phyloP scores from a whole-genome alignment of 1,284 basidiomycete genomes.

The Athelia psychrophila region DNA sequence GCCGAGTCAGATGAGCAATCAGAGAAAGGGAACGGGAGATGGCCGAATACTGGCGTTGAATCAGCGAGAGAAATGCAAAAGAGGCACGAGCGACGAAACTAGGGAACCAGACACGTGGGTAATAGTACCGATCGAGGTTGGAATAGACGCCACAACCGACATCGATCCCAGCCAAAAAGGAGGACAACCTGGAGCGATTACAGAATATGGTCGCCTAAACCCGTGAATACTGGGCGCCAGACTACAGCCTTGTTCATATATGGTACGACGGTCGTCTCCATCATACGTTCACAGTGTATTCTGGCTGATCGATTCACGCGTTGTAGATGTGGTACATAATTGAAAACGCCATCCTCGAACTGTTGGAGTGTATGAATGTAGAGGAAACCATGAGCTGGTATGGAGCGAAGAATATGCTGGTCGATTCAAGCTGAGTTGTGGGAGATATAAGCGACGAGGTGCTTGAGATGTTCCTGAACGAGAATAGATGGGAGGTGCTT shows the following conservation, averaged over 20 bases:
- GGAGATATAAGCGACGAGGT: conserved; percentile 19
- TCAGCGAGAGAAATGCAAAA: too few relatives aligned
- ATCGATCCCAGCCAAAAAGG: too few relatives aligned
- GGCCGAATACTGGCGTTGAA: too few relatives aligned
- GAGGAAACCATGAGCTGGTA: conserved; percentile 13
- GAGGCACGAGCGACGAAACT: too few relatives aligned
- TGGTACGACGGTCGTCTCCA: background rate
- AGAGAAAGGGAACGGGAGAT: too few relatives aligned
- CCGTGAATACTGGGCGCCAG: background rate
- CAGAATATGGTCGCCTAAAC: background rate
- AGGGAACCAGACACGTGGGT: too few relatives aligned
- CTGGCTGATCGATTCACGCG: background rate
- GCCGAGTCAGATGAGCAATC: too few relatives aligned
- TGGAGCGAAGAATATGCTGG: conserved; percentile 14
- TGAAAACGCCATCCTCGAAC: conserved; percentile 31
- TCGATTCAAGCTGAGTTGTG: conserved; percentile 16
- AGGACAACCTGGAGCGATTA: background rate
- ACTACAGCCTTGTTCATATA: background rate
- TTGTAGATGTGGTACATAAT: conserved; percentile 35
- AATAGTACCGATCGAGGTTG: too few relatives aligned
- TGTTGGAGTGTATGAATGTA: conserved; percentile 8
- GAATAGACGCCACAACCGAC: too few relatives aligned
- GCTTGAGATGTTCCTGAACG: conserved; percentile 29
- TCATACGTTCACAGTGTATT: background rate
- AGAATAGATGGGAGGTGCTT: conserved; percentile 33